Conservation (phyloP, 148 eudicot species). For the Talinum fruticosum region DNA sequence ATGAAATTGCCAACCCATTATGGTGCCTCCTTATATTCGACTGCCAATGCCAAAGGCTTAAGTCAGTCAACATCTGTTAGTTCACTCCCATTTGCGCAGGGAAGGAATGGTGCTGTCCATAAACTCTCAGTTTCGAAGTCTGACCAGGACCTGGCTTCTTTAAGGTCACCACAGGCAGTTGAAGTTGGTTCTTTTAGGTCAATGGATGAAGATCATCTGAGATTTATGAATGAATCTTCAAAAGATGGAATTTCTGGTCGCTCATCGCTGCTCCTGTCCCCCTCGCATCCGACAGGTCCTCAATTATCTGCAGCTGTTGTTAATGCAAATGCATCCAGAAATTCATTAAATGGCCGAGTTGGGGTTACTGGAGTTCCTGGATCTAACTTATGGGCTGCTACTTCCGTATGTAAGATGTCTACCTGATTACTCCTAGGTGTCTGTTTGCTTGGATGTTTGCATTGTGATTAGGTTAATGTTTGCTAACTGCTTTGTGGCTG, state of each 20-base stretch:
- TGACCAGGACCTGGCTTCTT: slow-evolving; percentile 77
- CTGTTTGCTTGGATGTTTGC: slow-evolving; percentile 13
- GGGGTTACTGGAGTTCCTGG: slow-evolving; percentile 34
- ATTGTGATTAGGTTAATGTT: slow-evolving; percentile 3
- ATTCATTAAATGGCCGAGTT: slow-evolving; percentile 25
- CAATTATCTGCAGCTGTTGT: slow-evolving; percentile 31
- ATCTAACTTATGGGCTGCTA: slow-evolving; percentile 42
- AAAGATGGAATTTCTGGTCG: slow-evolving; percentile 35
- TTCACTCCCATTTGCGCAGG: slow-evolving; percentile 44
- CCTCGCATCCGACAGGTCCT: slow-evolving; percentile 34
- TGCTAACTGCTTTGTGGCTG: slow-evolving; percentile 40
- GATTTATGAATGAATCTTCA: slow-evolving; percentile 30
- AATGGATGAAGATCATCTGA: slow-evolving; percentile 62
- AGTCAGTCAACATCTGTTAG: slow-evolving; percentile 50
- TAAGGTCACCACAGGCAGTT: slow-evolving; percentile 62
- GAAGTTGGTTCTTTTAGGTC: slow-evolving; percentile 52
- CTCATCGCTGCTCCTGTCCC: slow-evolving; percentile 43
- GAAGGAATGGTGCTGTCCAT: slow-evolving; percentile 42
- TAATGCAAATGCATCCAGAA: slow-evolving; percentile 38
- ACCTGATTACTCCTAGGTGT: slow-evolving; percentile 6
- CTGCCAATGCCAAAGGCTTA: slow-evolving; percentile 51
- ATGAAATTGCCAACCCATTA: slow-evolving; percentile 37
- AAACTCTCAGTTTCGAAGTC: slow-evolving; percentile 81
- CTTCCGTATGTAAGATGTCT: slow-evolving; percentile 57
- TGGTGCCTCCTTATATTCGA: slow-evolving; percentile 41